Base-by-base conservation (phyloP, 2,329 filamentous ascomycete species). In the Juglanconis sp. region DNA sequence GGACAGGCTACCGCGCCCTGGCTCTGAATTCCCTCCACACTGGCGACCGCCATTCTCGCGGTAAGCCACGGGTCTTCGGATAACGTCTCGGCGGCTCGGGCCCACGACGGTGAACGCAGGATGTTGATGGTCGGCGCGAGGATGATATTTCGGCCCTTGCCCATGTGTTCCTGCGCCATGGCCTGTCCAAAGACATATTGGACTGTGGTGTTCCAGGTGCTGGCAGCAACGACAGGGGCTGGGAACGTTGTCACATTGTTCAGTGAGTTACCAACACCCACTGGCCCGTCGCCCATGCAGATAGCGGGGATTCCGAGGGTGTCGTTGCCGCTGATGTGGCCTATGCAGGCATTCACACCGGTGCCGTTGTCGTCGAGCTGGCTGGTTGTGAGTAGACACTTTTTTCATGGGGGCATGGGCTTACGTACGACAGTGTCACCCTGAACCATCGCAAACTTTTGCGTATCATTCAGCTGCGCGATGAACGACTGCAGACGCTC, bases 231-330 rank as follows among this genome's bases (percentile, higher is more conserved):
- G 32, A 60, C 50, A 35, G 57, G 57, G 9, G 62, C 47, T 6
- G 59, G 62, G 35, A 60, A 64, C 4, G 62, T 53, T 3, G 51
- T 63, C 11, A 64, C 62, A 17, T 64, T 64, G 47, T 59, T 52
- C 31, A 65, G 35, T 4, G 51, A 51, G 31, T 64, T 64, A 4
- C 60, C 63, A 7, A 56, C 53, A 15, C 53, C 53, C 2, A 13
- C 53, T 47, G 53, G 53, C 2, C 53, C 53, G 38, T 56, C 53
- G 42, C 53, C 53, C 53, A 56, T 56, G 42, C 53, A 56, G 38
- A 56, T 48, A 5, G 34, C n/a, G 32, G 53, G 53, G 31, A 56
- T 56, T 7, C 38, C 36, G 5, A 56, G 38, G 3, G 50, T 52
- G 11, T 52, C 31, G 32, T 56, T 56, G 38, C 52, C 60, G 48